Evolutionary conservation across 345 rosid genomes (phyloP).

Genomic region (Stellera chamaejasme): DNA sequence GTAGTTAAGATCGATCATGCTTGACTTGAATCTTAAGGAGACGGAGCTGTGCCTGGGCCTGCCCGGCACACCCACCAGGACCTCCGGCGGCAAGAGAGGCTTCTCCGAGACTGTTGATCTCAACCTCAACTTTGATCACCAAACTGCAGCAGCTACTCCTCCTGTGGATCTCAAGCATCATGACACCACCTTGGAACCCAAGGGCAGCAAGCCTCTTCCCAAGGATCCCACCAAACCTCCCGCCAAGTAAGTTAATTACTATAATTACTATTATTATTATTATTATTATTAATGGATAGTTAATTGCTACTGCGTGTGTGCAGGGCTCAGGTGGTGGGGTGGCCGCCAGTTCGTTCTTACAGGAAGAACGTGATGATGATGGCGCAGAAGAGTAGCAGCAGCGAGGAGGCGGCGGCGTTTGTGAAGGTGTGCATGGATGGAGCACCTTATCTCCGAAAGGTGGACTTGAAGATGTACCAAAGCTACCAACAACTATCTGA

Average conservation of each 20-base stretch:
- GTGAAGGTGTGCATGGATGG: conserved; percentile 99
- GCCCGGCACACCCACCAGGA: conserved; percentile 35
- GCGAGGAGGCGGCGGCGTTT: conserved; percentile 42
- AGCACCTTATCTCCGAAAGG: conserved; percentile 92
- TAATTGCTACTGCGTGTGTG: background rate
- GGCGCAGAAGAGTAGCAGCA: conserved; percentile 38
- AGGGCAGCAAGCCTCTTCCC: conserved; percentile 29
- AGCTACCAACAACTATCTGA: conserved; percentile 85
- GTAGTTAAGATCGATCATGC: conserved; percentile 21
- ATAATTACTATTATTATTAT: too few relatives aligned
- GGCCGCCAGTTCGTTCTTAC: conserved; percentile 95
- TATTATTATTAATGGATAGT: too few relatives aligned
- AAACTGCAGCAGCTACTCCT: conserved; percentile 9
- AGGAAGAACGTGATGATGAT: conserved; percentile 85
- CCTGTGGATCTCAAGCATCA: conserved; percentile 29
- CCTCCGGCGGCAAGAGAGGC: conserved; percentile 58
- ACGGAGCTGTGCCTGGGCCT: conserved; percentile 80
- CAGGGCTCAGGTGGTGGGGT: conserved; percentile 91
- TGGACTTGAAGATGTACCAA: conserved; percentile 83
- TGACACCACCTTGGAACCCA: conserved; percentile 13
- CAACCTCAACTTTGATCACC: conserved; percentile 52
- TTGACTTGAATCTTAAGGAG: conserved; percentile 41
- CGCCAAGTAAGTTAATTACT: conserved; percentile 46
- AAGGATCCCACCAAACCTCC: conserved; percentile 64
- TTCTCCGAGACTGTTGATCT: conserved; percentile 65